These are phyloP conservation scores for Ophiostoma piceae DNA, from an alignment of 2,329 filamentous ascomycete genomes.

Conservation along the genomic window DNA sequence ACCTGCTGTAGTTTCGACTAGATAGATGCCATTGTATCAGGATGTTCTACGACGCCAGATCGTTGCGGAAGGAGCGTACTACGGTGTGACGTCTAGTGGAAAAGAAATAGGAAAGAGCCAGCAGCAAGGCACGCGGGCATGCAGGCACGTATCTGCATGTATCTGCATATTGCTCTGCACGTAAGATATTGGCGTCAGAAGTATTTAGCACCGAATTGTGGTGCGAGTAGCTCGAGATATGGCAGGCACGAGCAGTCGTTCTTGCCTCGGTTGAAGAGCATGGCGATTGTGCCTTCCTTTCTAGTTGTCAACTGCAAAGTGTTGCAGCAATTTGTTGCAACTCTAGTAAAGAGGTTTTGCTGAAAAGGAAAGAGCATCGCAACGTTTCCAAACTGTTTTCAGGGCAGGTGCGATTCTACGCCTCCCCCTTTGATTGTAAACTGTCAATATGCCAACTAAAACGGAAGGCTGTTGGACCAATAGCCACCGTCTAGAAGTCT, in stretches of 20 bases:
- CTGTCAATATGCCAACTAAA: neutral
- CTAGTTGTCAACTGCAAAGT: neutral
- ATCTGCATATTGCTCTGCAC: neutral
- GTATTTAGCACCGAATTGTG: neutral
- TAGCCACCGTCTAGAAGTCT: neutral
- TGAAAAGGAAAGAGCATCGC: neutral
- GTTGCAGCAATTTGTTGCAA: too few relatives aligned
- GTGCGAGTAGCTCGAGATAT: neutral
- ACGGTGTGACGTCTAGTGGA: neutral
- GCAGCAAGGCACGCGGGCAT: neutral
- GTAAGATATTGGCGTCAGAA: neutral
- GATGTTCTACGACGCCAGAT: neutral
- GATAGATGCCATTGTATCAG: neutral
- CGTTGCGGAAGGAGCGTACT: neutral
- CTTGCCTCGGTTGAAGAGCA: neutral
- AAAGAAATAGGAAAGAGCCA: neutral
- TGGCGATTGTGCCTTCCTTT: neutral
- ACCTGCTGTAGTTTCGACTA: neutral
- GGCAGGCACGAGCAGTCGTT: neutral
- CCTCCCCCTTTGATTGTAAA: conserved; percentile 2
- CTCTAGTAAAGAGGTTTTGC: neutral
- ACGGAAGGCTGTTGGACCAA: neutral
- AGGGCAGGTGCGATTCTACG: neutral
- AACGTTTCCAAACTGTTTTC: neutral
- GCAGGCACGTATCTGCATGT: neutral